Evolutionary conservation across 371 early-diverging fungal genomes (phyloP).

Genomic region (Gilbertella persicaria): DNA sequence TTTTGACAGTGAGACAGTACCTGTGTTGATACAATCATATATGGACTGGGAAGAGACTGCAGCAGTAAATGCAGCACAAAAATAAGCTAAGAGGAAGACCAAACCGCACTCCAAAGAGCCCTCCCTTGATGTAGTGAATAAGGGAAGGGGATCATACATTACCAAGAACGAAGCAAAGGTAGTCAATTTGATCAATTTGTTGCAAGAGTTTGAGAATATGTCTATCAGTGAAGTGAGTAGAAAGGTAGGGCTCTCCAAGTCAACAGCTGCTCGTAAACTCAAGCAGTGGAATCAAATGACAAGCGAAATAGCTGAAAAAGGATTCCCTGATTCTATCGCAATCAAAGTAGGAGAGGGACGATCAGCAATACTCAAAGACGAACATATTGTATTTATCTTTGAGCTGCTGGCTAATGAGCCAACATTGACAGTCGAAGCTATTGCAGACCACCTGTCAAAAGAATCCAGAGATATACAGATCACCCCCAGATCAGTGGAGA

Average conservation of each 20-base stretch:
- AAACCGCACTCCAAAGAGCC: constrained; percentile 8
- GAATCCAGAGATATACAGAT: constrained; percentile 21
- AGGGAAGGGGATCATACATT: constrained; percentile 17
- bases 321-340: constrained; percentile 20
- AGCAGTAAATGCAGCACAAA: constrained; percentile 9
- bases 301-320: constrained; percentile 19
- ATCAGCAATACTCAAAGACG: constrained; percentile 16
- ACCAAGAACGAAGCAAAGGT: constrained; percentile 23
- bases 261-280: constrained; percentile 11
- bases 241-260: constrained; percentile 9
- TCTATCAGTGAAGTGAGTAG: constrained; percentile 19
- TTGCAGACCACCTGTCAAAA: constrained; percentile 20
- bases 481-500: constrained; percentile 21
- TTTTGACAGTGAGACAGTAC: constrained; percentile 13
- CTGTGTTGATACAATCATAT: constrained; percentile 12
- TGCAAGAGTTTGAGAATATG: constrained; percentile 24
- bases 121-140: constrained; percentile 5
- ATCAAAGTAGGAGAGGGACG: constrained; percentile 17
- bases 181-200: constrained; percentile 19
- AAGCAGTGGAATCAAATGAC: constrained; percentile 10
- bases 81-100: constrained; percentile 6
- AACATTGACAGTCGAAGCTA: constrained; percentile 18
- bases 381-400: constrained; percentile 21
- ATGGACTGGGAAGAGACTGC: constrained; percentile 13
- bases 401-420: constrained; percentile 19